Percentiles rank a stretch among this genome's conserved stretches.
Conservation (phyloP, 2,329 filamentous ascomycete genomes). For the Trichoderma asperellum region DNA sequence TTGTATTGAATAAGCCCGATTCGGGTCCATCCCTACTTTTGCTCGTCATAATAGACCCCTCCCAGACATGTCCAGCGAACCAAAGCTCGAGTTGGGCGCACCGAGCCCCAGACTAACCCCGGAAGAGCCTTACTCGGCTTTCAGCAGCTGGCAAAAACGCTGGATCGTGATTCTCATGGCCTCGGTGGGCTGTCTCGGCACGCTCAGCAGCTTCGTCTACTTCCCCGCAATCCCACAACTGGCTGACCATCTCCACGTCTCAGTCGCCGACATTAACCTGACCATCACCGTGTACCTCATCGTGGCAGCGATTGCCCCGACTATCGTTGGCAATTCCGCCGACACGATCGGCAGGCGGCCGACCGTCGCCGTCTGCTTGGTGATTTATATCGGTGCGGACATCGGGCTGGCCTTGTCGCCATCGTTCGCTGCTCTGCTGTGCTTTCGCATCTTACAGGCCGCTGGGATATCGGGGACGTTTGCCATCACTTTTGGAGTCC, state of each 20-base stretch:
- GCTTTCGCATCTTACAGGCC: conserved; percentile 56
- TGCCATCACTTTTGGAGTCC: conserved; percentile 55
- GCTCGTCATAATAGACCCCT: neutral
- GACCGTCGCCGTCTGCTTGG: conserved; percentile 52
- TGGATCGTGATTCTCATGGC: neutral
- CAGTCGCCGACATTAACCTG: conserved; percentile 44
- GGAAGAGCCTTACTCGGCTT: neutral
- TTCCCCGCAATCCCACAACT: conserved; percentile 51
- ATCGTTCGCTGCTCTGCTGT: conserved; percentile 49
- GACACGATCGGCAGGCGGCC: conserved; percentile 54
- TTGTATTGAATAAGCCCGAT: neutral
- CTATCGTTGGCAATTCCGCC: conserved; percentile 55
- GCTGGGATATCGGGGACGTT: conserved; percentile 58
- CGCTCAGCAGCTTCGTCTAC: conserved; percentile 44
- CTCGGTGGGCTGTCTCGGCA: neutral
- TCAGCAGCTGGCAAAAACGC: neutral
- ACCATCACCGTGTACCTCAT: conserved; percentile 51
- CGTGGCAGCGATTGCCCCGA: conserved; percentile 57
- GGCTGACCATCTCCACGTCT: conserved; percentile 44
- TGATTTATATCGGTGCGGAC: conserved; percentile 52
- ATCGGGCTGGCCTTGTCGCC: conserved; percentile 50
- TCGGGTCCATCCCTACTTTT: neutral
- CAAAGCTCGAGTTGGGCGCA: neutral
- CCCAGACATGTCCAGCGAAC: neutral
- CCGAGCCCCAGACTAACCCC: neutral